Percentiles rank a stretch among this genome's conserved stretches.
phyloP scores from a whole-genome alignment of 345 rosid species.

The Citrus sp. region DNA sequence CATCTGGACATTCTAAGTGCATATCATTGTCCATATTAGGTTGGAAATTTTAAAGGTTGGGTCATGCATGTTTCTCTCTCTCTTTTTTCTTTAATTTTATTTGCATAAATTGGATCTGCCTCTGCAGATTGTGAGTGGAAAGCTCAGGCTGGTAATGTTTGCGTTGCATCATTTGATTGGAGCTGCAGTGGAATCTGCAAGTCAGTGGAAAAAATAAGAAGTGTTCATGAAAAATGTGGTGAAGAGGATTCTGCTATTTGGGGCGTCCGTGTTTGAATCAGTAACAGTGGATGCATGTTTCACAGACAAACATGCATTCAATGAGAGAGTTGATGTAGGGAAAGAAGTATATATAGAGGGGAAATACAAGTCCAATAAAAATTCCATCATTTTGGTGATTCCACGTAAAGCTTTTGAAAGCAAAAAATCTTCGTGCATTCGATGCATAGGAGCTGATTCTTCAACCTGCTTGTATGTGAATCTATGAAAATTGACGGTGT shows the following conservation, averaged over 20 bases:
- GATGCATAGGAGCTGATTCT: neutral
- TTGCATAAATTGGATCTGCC: neutral
- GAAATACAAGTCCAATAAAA: neutral
- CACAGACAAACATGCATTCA: neutral
- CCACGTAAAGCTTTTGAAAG: neutral
- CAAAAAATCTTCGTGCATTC: neutral
- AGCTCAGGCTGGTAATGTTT: conserved; percentile 85
- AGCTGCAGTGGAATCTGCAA: conserved; percentile 98
- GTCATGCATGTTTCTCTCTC: neutral
- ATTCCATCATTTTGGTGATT: neutral
- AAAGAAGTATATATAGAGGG: neutral
- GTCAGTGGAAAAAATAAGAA: conserved; percentile 83
- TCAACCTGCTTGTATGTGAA: neutral
- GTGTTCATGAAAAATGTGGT: conserved; percentile 78
- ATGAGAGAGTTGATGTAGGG: neutral
- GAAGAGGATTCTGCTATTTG: conserved; percentile 92
- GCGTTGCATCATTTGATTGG: conserved; percentile 96
- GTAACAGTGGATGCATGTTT: neutral
- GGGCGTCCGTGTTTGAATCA: conserved; percentile 49
- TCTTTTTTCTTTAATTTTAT: neutral
- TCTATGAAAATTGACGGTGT: neutral
- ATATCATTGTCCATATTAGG: neutral
- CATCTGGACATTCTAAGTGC: neutral
- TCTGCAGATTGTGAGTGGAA: conserved; percentile 91
- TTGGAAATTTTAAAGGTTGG: neutral